Conservation (phyloP, 2,329 filamentous ascomycete genomes). For the Verticillium zaregamsianum region DNA sequence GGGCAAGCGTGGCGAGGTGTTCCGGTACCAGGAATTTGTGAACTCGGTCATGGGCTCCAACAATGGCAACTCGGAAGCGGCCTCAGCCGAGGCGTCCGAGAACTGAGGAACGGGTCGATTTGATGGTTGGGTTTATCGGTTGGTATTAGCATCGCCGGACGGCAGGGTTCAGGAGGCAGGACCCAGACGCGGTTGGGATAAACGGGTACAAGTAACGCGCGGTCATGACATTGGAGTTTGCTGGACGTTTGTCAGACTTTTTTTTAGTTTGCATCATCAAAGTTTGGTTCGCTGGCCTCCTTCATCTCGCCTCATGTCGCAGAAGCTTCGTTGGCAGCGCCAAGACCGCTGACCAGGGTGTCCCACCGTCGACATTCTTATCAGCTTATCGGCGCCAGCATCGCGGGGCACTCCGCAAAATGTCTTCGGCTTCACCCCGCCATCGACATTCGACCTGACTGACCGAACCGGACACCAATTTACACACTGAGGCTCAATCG, state of each 20-base stretch:
- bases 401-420: slow-evolving; percentile 4
- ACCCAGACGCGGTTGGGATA: background rate
- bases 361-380: background rate
- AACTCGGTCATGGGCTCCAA: slow-evolving; percentile 58
- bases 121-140: slow-evolving; percentile 1
- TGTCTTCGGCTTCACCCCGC: slow-evolving; percentile 1
- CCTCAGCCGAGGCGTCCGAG: slow-evolving; percentile 19
- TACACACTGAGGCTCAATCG: background rate
- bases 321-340: background rate
- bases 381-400: slow-evolving; percentile 1
- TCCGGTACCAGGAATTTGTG: slow-evolving; percentile 92
- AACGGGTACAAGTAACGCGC: background rate
- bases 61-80: slow-evolving; percentile 26
- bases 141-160: background rate
- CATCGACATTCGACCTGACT: background rate
- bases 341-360: background rate
- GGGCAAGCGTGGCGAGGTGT: slow-evolving; percentile 76
- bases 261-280: background rate
- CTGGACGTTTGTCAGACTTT: background rate
- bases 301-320: background rate
- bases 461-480: background rate
- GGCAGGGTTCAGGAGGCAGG: background rate
- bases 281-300: background rate
- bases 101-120: slow-evolving; percentile 9
- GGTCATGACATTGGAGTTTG: background rate